Evolutionary conservation across 2,329 filamentous ascomycete genomes (phyloP).

Genomic region (Sporothrix pallida): DNA sequence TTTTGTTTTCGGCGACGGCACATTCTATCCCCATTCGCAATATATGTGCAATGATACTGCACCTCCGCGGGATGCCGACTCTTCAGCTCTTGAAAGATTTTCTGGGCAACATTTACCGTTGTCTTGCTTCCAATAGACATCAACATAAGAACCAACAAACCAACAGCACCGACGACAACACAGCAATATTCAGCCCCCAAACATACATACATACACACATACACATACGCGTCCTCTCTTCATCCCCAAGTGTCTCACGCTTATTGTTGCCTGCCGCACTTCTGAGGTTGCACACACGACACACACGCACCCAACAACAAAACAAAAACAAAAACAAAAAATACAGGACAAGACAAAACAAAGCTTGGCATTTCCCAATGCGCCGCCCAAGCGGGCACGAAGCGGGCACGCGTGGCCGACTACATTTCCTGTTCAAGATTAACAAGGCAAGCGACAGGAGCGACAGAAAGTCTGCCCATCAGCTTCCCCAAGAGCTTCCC

Average conservation of each 20-base stretch:
- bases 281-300: neutral
- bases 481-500: neutral
- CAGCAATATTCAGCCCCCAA: neutral
- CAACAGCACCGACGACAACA: neutral
- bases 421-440: neutral
- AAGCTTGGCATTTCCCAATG: conserved; percentile 17
- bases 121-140: neutral
- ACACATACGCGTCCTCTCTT: neutral
- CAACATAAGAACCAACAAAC: neutral
- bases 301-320: too few species aligned
- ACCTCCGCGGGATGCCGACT: neutral
- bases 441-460: neutral
- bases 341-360: neutral
- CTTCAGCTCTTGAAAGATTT: neutral
- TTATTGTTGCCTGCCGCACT: conserved; percentile 17
- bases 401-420: neutral
- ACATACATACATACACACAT: too few species aligned
- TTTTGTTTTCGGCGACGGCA: neutral
- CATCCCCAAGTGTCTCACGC: neutral
- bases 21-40: neutral
- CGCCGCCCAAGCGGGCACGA: neutral
- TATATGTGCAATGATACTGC: neutral
- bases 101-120: neutral
- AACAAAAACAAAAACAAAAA: neutral
- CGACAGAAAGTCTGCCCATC: too few species aligned